Evolutionary conservation across 148 eudicot species (phyloP).

Genomic region (Rhododendron williamsianum): DNA sequence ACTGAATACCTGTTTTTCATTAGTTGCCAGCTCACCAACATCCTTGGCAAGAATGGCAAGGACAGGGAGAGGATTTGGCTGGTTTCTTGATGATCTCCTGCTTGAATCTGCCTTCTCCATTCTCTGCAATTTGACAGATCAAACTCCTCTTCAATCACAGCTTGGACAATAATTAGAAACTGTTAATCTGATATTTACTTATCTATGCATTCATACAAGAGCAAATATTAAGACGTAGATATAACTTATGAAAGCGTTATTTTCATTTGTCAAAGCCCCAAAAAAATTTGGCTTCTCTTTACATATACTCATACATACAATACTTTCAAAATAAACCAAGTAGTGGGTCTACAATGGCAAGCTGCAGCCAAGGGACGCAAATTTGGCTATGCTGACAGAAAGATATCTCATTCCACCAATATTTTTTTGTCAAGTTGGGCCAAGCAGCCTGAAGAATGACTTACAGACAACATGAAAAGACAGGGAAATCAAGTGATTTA

Average conservation of each 20-base stretch:
- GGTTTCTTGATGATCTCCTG: slow-evolving; percentile 89
- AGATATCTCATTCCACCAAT: not conserved
- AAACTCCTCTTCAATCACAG: slow-evolving; percentile 12
- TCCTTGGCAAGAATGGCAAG: slow-evolving; percentile 95
- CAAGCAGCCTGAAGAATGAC: not conserved
- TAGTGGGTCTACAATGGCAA: not conserved
- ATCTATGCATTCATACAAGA: not conserved
- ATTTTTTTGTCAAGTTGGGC: not conserved
- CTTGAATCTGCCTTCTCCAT: slow-evolving; percentile 99
- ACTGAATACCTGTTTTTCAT: slow-evolving; percentile 79
- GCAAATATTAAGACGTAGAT: not conserved
- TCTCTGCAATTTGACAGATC: slow-evolving; percentile 42
- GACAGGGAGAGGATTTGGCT: slow-evolving; percentile 79
- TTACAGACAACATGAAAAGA: not conserved
- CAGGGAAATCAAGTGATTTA: not conserved
- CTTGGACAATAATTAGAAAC: not conserved
- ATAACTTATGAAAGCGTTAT: not conserved
- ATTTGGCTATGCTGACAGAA: not conserved
- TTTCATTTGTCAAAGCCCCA: not conserved
- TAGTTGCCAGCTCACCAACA: slow-evolving; percentile 79
- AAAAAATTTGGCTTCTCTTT: not conserved
- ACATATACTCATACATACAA: not conserved
- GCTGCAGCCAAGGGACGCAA: slow-evolving; percentile 3
- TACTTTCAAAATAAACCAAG: not conserved
- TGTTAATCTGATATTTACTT: not conserved